Base-by-base conservation (phyloP, 2,329 filamentous ascomycete species). In the Aureobasidium sp. region DNA sequence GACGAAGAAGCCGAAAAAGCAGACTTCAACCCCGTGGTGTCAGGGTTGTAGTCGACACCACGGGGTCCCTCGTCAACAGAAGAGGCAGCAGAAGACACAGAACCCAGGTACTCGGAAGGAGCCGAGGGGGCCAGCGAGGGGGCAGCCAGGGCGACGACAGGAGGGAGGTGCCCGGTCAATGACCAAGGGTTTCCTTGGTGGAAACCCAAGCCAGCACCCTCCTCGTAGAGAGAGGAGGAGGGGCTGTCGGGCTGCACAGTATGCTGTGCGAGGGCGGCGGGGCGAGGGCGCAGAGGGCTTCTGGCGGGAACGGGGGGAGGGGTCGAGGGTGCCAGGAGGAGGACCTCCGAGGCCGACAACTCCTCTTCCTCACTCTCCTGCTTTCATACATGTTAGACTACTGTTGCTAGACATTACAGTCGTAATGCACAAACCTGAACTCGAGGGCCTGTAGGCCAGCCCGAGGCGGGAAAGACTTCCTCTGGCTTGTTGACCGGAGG, bases 1-100 rank as follows among this genome's bases (percentile, higher is more conserved):
- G 51, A 55, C 20, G 51, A 55, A 20, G 34, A 41, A 4, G 37
- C 15, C 15, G 37, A 55, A 5, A 55, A 55, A 3, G 13, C 37
- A n/a, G 52, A 55, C 2, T 7, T n/a, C 52, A 55, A 42, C 29
- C 52, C 52, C 36, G 52, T 55, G 37, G 52, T 55, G 23, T 55
- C 36, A 1, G 52, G 52, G 26, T 29, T 55, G 12, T 55, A 55
- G 26, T 55, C 36, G 26, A 42, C 26, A 32, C 37, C 52, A 29
- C 52, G 37, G 12, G 37, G 36, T 41, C 37, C 52, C 37, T 55
- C 52, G 15, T 55, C 34, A 34, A 2, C 20, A 13, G n/a, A n/a
- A 26, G 48, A 51, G 46, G 27, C 29, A 10, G 27, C 20, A 8
- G 17, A 12, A 3, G n/a, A 15, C 0, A 23, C 8, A 15, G 29